Evolutionary conservation across 2,329 filamentous ascomycete genomes (phyloP).

Genomic region (Cytospora piceicola): DNA sequence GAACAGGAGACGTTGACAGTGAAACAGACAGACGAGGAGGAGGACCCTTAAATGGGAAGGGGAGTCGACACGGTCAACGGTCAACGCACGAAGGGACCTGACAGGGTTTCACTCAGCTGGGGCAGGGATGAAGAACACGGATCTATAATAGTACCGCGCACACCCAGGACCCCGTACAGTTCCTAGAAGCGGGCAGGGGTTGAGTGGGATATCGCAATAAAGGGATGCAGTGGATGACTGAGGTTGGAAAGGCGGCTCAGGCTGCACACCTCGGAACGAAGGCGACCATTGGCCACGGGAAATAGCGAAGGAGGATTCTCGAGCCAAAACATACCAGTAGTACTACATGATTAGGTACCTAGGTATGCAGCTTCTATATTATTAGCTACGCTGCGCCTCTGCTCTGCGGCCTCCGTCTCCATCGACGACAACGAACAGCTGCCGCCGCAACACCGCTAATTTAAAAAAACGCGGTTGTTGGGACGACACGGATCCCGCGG

Average conservation of each 20-base stretch:
- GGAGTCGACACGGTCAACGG: neutral
- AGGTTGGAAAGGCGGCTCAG: neutral
- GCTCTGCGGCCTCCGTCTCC: neutral
- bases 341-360: neutral
- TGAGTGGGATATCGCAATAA: neutral
- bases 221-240: conserved; percentile 1
- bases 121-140: conserved; percentile 4
- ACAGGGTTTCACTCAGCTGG: conserved; percentile 22
- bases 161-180: neutral
- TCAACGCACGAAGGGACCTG: conserved; percentile 19
- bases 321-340: too few relatives aligned
- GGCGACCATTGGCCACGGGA: neutral
- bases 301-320: neutral
- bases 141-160: too few relatives aligned
- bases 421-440: neutral
- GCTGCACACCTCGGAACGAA: neutral
- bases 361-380: neutral
- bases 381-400: conserved; percentile 13
- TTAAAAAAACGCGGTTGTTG: neutral
- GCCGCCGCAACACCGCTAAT: neutral
- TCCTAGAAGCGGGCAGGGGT: neutral
- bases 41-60: conserved; percentile 19
- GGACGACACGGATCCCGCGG: neutral
- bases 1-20: neutral
- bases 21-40: neutral